phyloP scores from a whole-genome alignment of 306 rosid species.

The Psophocarpus tetragonolobus region DNA sequence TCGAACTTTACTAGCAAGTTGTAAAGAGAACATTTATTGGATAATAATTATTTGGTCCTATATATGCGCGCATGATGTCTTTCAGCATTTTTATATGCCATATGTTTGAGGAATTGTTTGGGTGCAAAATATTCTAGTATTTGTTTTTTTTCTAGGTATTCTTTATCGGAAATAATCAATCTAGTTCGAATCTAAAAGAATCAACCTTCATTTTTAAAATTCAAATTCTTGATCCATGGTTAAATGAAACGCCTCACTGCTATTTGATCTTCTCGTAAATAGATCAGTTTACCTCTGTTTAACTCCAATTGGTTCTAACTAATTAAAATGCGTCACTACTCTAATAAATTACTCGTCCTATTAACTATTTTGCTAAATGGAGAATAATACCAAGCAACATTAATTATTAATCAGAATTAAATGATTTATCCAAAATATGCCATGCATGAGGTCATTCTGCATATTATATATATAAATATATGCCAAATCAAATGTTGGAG shows the following conservation, averaged over 20 bases:
- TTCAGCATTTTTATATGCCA: slow-evolving; percentile 1
- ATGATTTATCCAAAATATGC: not conserved
- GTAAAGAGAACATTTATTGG: not conserved
- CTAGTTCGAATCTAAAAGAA: too few relatives aligned
- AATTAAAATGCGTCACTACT: not conserved
- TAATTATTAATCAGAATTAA: not conserved
- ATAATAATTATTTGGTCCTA: slow-evolving; percentile 2
- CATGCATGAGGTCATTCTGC: not conserved
- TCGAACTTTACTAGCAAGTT: not conserved
- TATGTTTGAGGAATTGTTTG: not conserved
- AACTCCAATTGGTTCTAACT: not conserved
- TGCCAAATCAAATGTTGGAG: slow-evolving; percentile 11
- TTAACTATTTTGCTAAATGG: not conserved
- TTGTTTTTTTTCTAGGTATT: too few relatives aligned
- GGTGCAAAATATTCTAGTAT: slow-evolving; percentile 16
- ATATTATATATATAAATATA: too few relatives aligned
- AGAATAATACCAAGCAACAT: not conserved
- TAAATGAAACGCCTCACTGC: not conserved
- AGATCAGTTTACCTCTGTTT: too few relatives aligned
- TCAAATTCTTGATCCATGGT: not conserved
- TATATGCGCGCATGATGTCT: slow-evolving; percentile 12
- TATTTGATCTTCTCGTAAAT: too few relatives aligned
- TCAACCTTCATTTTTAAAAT: not conserved
- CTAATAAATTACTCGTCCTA: not conserved
- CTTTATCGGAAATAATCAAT: too few relatives aligned